A percentile compares a stretch with the other conserved stretches of the same genome.
Conservation (phyloP, 805 yeast genomes). For the Wickerhamiella dianesei region DNA sequence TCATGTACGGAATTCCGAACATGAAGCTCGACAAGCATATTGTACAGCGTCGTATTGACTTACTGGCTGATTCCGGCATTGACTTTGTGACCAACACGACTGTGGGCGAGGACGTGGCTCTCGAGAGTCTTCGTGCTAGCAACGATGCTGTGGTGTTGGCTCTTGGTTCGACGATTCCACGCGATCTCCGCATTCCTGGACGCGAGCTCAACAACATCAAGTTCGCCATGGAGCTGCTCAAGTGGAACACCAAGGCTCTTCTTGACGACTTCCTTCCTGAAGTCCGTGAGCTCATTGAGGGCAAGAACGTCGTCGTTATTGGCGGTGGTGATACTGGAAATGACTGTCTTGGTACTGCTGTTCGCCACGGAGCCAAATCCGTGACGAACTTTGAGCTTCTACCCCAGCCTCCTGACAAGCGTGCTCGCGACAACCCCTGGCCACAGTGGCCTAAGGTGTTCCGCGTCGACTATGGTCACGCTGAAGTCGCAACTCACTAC, state of each 20-base stretch:
- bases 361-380: conserved; percentile 92
- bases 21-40: conserved; percentile 92
- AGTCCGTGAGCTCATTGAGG: conserved; percentile 55
- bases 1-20: conserved; percentile 99
- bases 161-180: conserved; percentile 91
- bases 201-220: conserved; percentile 81
- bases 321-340: conserved; percentile 99
- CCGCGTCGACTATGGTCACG: conserved; percentile 95
- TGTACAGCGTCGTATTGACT: conserved; percentile 85
- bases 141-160: conserved; percentile 82
- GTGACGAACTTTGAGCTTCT: conserved; percentile 87
- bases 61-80: conserved; percentile 82
- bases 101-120: conserved; percentile 69
- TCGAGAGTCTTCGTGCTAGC: conserved; percentile 48
- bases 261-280: conserved; percentile 68
- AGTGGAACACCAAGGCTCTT: conserved; percentile 79
- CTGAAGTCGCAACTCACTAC: conserved; percentile 86
- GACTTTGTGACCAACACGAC: conserved; percentile 62
- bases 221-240: conserved; percentile 87
- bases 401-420: conserved; percentile 76
- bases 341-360: conserved; percentile 94
- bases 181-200: conserved; percentile 90
- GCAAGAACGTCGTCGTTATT: conserved; percentile 86
- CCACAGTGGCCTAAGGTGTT: conserved; percentile 99
- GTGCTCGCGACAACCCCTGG: conserved; percentile 97